Conservation (phyloP, 768 basidiomycete species). For the Favolaschia claudopus region DNA sequence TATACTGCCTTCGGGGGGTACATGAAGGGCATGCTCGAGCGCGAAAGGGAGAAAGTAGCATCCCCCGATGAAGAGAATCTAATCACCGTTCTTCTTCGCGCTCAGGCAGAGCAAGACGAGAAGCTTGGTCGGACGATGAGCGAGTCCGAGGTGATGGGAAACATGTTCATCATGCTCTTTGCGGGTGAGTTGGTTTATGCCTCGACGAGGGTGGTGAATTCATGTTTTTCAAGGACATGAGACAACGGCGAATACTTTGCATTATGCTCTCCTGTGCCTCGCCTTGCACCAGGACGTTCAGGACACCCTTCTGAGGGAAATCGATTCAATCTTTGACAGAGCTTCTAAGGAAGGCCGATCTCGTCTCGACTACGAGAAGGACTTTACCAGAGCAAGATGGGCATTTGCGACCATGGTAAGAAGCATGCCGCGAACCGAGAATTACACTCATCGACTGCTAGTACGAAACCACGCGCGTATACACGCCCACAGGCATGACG, state of each 20-base stretch:
- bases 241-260: slow-evolving; percentile 19
- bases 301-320: slow-evolving; percentile 19
- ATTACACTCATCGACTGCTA: not conserved
- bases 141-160: slow-evolving; percentile 13
- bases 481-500: slow-evolving; percentile 17
- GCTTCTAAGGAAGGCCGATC: slow-evolving; percentile 2
- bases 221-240: slow-evolving; percentile 19
- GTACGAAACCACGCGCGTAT: slow-evolving; percentile 14
- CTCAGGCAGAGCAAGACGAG: slow-evolving; percentile 2
- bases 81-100: slow-evolving; percentile 8
- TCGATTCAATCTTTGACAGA: slow-evolving; percentile 8
- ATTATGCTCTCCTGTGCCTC: slow-evolving; percentile 25
- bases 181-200: slow-evolving; percentile 7
- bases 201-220: no score
- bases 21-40: slow-evolving; percentile 20
- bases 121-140: slow-evolving; percentile 1
- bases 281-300: slow-evolving; percentile 24
- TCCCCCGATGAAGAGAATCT: slow-evolving; percentile 6
- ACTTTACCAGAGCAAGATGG: slow-evolving; percentile 1
- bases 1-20: slow-evolving; percentile 21
- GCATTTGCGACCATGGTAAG: slow-evolving; percentile 12
- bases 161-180: slow-evolving; percentile 15
- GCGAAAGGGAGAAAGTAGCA: not conserved
- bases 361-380: slow-evolving; percentile 8
- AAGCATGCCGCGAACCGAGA: not conserved